phyloP scores from a whole-genome alignment of 2,329 filamentous ascomycete genomes.

The Dryadomyces quercivorus region DNA sequence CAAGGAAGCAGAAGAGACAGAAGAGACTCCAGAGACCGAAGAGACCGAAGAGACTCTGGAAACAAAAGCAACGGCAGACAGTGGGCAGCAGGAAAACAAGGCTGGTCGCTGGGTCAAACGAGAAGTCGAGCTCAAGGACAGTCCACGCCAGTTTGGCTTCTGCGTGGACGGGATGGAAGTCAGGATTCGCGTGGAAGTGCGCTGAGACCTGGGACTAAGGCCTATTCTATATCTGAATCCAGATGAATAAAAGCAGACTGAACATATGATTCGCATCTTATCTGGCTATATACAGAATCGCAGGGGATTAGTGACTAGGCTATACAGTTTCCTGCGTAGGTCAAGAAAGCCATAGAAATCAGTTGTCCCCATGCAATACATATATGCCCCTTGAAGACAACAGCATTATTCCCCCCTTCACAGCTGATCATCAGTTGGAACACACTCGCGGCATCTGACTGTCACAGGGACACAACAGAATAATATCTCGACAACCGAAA shows the following conservation, averaged over 20 bases:
- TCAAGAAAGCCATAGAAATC: neutral
- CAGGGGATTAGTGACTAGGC: neutral
- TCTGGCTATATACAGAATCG: neutral
- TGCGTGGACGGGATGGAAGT: conserved; percentile 66
- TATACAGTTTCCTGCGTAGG: neutral
- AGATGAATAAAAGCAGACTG: neutral
- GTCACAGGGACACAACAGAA: too few relatives aligned
- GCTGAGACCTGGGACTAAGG: neutral
- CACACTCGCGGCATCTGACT: too few relatives aligned
- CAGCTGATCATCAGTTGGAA: too few relatives aligned
- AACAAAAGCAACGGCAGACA: conserved; percentile 6
- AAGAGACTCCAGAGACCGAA: conserved; percentile 13
- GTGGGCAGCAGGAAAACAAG: neutral
- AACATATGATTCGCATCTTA: neutral
- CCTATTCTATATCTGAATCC: neutral
- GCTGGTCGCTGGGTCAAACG: conserved; percentile 57
- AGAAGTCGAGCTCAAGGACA: conserved; percentile 68
- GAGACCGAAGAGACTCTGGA: conserved; percentile 11
- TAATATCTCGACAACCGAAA: too few relatives aligned
- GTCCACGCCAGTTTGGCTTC: conserved; percentile 71
- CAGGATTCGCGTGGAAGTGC: conserved; percentile 53
- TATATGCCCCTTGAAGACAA: neutral
- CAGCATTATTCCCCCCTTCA: neutral
- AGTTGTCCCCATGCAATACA: neutral
- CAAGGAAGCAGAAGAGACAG: conserved; percentile 15